Percentiles rank a stretch among this genome's conserved stretches.
Conservation (phyloP, 306 rosid genomes). For the Quercus engelmannii region DNA sequence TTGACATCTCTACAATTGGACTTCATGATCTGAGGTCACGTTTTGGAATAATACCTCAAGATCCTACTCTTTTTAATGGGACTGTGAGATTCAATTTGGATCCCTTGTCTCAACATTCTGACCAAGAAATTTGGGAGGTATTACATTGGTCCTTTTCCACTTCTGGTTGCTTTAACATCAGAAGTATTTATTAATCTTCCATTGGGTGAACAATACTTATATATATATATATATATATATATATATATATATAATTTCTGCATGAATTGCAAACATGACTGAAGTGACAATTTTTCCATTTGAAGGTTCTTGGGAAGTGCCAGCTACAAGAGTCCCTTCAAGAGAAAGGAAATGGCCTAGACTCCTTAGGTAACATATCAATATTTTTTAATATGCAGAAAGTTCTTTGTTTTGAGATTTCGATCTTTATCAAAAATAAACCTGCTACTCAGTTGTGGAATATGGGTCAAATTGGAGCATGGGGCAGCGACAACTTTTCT, state of each 20-base stretch:
- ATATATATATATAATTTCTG: too few relatives aligned
- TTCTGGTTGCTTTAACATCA: too few relatives aligned
- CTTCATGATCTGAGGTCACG: conserved; percentile 78
- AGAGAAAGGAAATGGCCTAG: conserved; percentile 26
- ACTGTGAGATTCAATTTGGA: neutral
- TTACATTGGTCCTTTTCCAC: conserved; percentile 6
- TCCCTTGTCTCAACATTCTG: too few relatives aligned
- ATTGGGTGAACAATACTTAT: too few relatives aligned
- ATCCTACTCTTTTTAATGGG: conserved; percentile 65
- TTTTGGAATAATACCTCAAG: conserved; percentile 80
- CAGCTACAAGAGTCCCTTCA: too few relatives aligned
- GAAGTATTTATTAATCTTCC: too few relatives aligned
- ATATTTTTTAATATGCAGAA: neutral
- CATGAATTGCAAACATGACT: too few relatives aligned
- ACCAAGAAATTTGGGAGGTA: too few relatives aligned
- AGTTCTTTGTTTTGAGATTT: neutral
- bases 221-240: too few relatives aligned
- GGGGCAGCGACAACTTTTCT: conserved; percentile 79
- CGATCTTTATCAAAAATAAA: neutral
- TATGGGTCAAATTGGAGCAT: conserved; percentile 86
- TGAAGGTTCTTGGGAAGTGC: too few relatives aligned
- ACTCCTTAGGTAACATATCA: conserved; percentile 45
- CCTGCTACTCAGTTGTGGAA: conserved; percentile 48
- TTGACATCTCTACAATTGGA: conserved; percentile 69
- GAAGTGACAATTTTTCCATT: too few relatives aligned